These are phyloP conservation scores for Cucumis melo DNA, from an alignment of 306 rosid species.

Conservation along the genomic window DNA sequence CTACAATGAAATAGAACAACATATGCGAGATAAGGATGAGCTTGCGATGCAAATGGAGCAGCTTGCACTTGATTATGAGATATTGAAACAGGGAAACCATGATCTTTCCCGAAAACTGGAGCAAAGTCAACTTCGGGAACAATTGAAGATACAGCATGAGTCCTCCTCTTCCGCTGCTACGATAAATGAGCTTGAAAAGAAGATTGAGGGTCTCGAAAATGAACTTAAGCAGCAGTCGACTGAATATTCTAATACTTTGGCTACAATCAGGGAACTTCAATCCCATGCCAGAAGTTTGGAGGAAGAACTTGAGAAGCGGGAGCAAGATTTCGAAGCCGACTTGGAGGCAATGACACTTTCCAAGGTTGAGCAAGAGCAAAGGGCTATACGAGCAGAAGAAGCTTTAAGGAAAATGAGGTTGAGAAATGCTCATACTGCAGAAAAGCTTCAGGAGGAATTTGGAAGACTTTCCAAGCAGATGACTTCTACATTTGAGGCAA, in stretches of 20 bases:
- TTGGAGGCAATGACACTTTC: conserved; percentile 42
- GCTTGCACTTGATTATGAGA: conserved; percentile 89
- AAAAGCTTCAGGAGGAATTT: conserved; percentile 85
- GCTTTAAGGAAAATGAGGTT: conserved; percentile 50
- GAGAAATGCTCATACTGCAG: conserved; percentile 62
- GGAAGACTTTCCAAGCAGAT: conserved; percentile 59
- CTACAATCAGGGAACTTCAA: conserved; percentile 54
- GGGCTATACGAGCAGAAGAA: conserved; percentile 89
- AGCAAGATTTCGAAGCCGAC: conserved; percentile 54
- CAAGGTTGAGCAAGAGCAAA: conserved; percentile 81
- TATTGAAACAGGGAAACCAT: conserved; percentile 90
- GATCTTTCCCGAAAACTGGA: conserved; percentile 49
- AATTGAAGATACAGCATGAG: conserved; percentile 63
- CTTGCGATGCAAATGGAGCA: conserved; percentile 91
- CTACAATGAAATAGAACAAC: conserved; percentile 60
- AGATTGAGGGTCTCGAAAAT: conserved; percentile 49
- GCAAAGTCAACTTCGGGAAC: conserved; percentile 81
- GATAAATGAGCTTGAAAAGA: conserved; percentile 42
- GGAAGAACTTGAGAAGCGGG: conserved; percentile 65
- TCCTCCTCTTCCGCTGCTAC: conserved; percentile 41
- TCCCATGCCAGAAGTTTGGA: conserved; percentile 47
- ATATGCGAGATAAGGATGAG: conserved; percentile 78
- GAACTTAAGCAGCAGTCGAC: conserved; percentile 59
- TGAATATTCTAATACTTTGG: conserved; percentile 47
- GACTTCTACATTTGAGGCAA: conserved; percentile 70